Conservation (phyloP, 441 rosid species). For the Erodium moschatum region DNA sequence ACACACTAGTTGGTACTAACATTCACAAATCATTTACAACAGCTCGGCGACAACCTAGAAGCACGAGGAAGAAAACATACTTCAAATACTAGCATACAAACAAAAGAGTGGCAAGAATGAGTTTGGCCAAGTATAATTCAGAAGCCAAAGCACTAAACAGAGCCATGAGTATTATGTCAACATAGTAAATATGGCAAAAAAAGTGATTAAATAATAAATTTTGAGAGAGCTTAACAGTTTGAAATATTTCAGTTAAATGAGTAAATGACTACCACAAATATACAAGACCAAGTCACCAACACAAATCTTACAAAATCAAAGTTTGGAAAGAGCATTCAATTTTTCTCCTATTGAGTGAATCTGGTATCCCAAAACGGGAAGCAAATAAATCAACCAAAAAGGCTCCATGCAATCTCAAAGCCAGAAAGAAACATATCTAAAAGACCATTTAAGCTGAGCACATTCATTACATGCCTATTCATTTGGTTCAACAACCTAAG, state of each 20-base stretch:
- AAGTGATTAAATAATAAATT: neutral
- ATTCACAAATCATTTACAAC: constrained; percentile 32
- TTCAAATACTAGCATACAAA: constrained; percentile 17
- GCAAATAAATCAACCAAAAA: constrained; percentile 7
- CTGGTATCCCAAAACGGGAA: constrained; percentile 19
- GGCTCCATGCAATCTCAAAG: constrained; percentile 9
- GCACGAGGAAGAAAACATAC: neutral
- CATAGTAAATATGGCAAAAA: constrained; percentile 16
- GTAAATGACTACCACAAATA: neutral
- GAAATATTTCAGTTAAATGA: neutral
- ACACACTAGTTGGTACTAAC: constrained; percentile 31
- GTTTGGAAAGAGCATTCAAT: constrained; percentile 1
- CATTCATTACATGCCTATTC: constrained; percentile 13
- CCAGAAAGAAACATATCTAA: constrained; percentile 5
- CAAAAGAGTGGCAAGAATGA: constrained; percentile 5
- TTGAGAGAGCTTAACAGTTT: neutral
- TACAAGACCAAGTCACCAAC: neutral
- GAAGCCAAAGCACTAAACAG: constrained; percentile 12
- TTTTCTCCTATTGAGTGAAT: constrained; percentile 16
- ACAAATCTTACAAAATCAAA: constrained; percentile 6
- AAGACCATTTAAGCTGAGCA: neutral
- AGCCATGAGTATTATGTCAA: constrained; percentile 15
- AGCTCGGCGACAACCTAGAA: constrained; percentile 34
- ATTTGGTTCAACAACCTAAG: constrained; percentile 15
- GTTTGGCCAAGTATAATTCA: constrained; percentile 15